These are phyloP conservation scores for Acrocalymma vagum DNA, from an alignment of 2,329 filamentous ascomycete genomes.

Conservation along the genomic window DNA sequence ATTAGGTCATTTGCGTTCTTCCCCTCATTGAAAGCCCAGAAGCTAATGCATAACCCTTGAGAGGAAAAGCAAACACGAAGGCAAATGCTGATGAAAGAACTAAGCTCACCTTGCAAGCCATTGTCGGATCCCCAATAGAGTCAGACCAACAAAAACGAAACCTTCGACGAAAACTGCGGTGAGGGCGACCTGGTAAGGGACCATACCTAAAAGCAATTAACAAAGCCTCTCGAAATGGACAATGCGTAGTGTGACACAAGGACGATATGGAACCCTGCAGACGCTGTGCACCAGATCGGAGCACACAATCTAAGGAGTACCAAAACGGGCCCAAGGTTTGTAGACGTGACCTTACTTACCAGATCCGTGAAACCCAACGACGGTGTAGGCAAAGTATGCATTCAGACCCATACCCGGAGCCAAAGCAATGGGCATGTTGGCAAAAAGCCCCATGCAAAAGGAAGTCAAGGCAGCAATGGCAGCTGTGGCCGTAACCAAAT, in stretches of 20 bases:
- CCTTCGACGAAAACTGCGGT: conserved; percentile 91
- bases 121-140: conserved; percentile 75
- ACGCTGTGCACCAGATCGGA: conserved; percentile 5
- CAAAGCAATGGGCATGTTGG: conserved; percentile 79
- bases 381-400: conserved; percentile 85
- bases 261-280: conserved; percentile 6
- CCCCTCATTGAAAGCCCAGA: too few relatives aligned
- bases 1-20: too few relatives aligned
- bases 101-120: conserved; percentile 61
- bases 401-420: conserved; percentile 85
- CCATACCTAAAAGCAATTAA: conserved; percentile 51
- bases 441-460: conserved; percentile 85
- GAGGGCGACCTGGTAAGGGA: conserved; percentile 78
- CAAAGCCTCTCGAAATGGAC: conserved; percentile 9
- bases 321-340: conserved; percentile 21
- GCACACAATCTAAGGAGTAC: conserved; percentile 21
- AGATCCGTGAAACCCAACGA: conserved; percentile 79
- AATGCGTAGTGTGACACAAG: conserved; percentile 7
- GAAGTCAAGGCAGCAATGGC: conserved; percentile 80
- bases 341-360: conserved; percentile 52
- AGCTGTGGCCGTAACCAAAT: conserved; percentile 84
- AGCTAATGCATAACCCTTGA: too few relatives aligned
- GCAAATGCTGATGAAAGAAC: conserved; percentile 6
- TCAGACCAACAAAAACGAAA: conserved; percentile 82
- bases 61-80: too few relatives aligned